Evolutionary conservation across 2,329 filamentous ascomycete species (phyloP).

Genomic region (Hypoxylon sp.): DNA sequence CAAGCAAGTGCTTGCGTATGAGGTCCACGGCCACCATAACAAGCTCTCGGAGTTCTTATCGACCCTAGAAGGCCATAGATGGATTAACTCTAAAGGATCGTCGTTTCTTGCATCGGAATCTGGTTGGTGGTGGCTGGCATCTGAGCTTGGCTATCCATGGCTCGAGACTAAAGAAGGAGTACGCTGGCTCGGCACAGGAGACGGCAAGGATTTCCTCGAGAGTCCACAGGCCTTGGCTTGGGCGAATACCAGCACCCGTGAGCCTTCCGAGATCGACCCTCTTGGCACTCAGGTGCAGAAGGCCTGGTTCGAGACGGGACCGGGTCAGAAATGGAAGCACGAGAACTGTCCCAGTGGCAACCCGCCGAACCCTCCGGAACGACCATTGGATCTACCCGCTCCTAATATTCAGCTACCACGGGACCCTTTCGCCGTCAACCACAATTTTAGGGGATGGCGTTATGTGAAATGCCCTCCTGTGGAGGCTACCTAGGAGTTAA

Average conservation of each 20-base stretch:
- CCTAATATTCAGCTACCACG: no score
- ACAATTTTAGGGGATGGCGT: constrained; percentile 14
- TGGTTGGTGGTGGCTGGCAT: constrained; percentile 26
- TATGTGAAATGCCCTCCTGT: constrained; percentile 19
- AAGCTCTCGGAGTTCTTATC: constrained; percentile 14
- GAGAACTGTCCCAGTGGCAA: constrained; percentile 9
- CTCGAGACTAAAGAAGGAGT: constrained; percentile 17
- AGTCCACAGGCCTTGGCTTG: constrained; percentile 21
- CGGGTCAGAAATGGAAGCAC: constrained; percentile 9
- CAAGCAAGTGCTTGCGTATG: constrained; percentile 1
- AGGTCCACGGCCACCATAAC: constrained; percentile 6
- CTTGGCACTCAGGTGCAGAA: constrained; percentile 12
- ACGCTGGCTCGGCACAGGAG: constrained; percentile 10
- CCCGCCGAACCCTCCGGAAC: constrained; percentile 8
- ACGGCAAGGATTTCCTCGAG: constrained; percentile 1
- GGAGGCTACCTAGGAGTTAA: no score
- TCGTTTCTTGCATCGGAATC: constrained; percentile 15
- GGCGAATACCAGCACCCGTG: constrained; percentile 11
- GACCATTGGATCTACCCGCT: not conserved
- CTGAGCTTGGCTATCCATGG: constrained; percentile 10
- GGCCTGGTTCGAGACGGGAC: constrained; percentile 14
- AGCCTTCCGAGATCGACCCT: not conserved
- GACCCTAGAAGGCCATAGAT: constrained; percentile 7
- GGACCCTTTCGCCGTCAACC: constrained; percentile 7
- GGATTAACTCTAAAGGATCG: constrained; percentile 5